phyloP scores from a whole-genome alignment of 2,329 filamentous ascomycete genomes.

The Aspergillus sergii region DNA sequence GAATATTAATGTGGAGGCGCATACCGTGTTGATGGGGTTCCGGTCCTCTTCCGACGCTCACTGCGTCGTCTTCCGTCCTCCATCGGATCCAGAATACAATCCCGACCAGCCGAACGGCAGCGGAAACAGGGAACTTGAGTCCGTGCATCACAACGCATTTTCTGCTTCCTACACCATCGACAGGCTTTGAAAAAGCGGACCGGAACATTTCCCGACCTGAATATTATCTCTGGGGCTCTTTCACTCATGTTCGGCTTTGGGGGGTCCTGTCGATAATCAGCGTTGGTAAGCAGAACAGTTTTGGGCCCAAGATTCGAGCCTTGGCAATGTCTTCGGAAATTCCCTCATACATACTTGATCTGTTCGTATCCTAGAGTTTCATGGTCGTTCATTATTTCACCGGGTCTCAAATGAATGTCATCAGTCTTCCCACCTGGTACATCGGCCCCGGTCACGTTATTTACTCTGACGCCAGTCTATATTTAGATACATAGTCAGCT shows the following conservation, averaged over 20 bases:
- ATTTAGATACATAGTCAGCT: not conserved
- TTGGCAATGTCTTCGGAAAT: not conserved
- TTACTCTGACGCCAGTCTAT: not conserved
- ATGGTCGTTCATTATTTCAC: too few relatives aligned
- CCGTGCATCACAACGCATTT: constrained; percentile 41
- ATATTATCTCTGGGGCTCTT: constrained; percentile 30
- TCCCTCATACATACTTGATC: too few relatives aligned
- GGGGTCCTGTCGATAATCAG: not conserved
- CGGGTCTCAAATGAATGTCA: not conserved
- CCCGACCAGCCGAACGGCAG: constrained; percentile 35
- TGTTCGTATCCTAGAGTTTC: too few relatives aligned
- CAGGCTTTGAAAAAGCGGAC: constrained; percentile 40
- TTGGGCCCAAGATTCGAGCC: not conserved
- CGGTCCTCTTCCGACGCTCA: constrained; percentile 26
- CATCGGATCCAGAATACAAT: constrained; percentile 38
- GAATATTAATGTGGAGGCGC: not conserved
- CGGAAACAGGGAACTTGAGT: constrained; percentile 39
- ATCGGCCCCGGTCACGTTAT: constrained; percentile 2
- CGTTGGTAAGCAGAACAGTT: not conserved
- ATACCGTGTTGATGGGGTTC: constrained; percentile 27
- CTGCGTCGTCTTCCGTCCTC: constrained; percentile 28
- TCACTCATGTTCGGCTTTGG: constrained; percentile 25
- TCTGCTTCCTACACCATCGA: constrained; percentile 38
- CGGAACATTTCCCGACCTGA: constrained; percentile 33
- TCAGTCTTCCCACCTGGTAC: not conserved